Evolutionary conservation across 768 basidiomycete genomes (phyloP).

Genomic region (Lentinula raphanica): DNA sequence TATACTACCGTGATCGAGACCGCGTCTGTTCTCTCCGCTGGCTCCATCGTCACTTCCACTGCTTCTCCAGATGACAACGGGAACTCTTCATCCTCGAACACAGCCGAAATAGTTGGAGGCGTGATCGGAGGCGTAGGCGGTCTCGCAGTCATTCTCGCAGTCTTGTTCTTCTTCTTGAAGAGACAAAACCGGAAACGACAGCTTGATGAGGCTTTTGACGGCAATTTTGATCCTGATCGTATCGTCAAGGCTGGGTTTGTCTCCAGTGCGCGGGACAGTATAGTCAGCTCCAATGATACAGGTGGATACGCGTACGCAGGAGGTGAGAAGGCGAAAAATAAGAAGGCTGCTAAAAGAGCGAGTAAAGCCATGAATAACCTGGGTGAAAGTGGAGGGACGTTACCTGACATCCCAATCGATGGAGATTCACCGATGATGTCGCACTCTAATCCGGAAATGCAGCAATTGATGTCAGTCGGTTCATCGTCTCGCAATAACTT

Average conservation of each 20-base stretch:
- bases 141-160: background rate
- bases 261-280: background rate
- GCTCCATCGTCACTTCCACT: background rate
- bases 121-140: constrained; percentile 6
- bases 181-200: background rate
- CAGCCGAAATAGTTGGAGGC: constrained; percentile 7
- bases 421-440: background rate
- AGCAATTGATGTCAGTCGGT: background rate
- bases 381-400: background rate
- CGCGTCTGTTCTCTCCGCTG: background rate
- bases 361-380: background rate
- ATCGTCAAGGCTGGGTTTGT: background rate
- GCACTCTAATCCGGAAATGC: background rate
- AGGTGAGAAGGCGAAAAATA: background rate
- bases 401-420: constrained; percentile 1
- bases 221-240: constrained; percentile 10
- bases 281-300: background rate
- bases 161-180: background rate
- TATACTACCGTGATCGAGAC: constrained; percentile 1
- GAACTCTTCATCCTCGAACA: background rate
- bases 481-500: background rate
- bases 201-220: constrained; percentile 9
- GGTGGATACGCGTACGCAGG: background rate
- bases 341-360: background rate
- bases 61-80: background rate